phyloP scores from a whole-genome alignment of 495 filamentous ascomycete genomes.

The Chaetomium fimeti region DNA sequence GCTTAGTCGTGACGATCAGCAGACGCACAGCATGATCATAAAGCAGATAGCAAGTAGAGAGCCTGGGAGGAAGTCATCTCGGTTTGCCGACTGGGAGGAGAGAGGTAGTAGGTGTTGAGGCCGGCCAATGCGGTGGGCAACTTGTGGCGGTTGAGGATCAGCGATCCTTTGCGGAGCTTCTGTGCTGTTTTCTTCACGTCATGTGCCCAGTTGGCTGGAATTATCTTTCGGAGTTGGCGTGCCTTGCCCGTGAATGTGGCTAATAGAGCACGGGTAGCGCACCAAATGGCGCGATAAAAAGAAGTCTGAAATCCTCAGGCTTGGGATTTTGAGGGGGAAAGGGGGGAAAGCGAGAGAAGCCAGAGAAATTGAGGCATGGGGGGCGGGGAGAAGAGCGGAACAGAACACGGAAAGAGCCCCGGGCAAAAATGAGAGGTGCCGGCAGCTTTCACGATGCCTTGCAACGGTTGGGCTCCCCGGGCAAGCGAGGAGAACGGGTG shows the following conservation, averaged over 20 bases:
- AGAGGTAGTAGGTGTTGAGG: not conserved
- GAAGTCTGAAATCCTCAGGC: not conserved
- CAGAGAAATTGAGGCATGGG: not conserved
- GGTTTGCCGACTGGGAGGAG: slow-evolving; percentile 11
- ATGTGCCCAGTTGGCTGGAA: slow-evolving; percentile 12
- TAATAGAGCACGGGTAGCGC: not conserved
- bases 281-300: not conserved
- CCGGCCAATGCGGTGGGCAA: not conserved
- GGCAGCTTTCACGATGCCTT: slow-evolving; percentile 22
- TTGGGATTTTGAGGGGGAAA: not conserved
- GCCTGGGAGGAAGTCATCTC: slow-evolving; percentile 30
- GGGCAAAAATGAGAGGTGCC: slow-evolving; percentile 16
- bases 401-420: slow-evolving; percentile 2
- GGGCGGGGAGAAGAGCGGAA: not conserved
- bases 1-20: slow-evolving; percentile 27
- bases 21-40: slow-evolving; percentile 33
- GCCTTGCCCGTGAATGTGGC: not conserved
- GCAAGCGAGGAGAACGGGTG: not conserved
- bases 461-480: slow-evolving; percentile 14
- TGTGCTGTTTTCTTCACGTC: not conserved
- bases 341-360: slow-evolving; percentile 2
- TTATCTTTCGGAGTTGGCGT: not conserved
- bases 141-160: slow-evolving; percentile 1
- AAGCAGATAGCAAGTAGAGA: slow-evolving; percentile 23
- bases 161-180: slow-evolving; percentile 11